Evolutionary conservation across 495 filamentous ascomycete genomes (phyloP).

Genomic region (Pyrenula massariospora): DNA sequence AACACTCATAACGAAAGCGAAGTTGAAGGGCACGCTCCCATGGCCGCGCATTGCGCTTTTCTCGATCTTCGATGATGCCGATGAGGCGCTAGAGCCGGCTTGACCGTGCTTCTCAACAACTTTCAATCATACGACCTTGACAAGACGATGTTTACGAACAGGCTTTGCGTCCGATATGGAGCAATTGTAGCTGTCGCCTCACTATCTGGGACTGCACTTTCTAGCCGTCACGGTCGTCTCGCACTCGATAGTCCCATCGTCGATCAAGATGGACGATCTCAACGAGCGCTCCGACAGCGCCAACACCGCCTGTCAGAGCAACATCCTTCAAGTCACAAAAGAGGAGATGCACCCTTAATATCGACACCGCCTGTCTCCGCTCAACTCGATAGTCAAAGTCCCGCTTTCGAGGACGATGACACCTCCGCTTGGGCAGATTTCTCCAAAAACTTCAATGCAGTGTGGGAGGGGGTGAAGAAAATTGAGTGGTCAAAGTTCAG

Average conservation of each 20-base stretch:
- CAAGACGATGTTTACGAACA: not conserved
- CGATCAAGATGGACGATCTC: not conserved
- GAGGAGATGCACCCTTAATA: not conserved
- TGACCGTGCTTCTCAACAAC: too few relatives aligned
- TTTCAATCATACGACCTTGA: not conserved
- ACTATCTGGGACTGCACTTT: not conserved
- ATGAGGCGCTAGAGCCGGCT: too few relatives aligned
- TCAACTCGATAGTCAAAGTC: not conserved
- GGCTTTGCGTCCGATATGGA: not conserved
- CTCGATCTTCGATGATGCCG: too few relatives aligned
- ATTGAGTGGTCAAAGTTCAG: constrained; percentile 49
- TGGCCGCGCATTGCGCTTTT: too few relatives aligned
- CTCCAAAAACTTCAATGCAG: constrained; percentile 40
- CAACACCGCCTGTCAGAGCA: not conserved
- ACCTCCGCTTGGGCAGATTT: constrained; percentile 49
- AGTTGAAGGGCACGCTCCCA: too few relatives aligned
- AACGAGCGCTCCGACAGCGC: not conserved
- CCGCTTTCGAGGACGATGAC: constrained; percentile 9
- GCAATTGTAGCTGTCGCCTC: not conserved
- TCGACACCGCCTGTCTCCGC: not conserved
- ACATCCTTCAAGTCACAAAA: not conserved
- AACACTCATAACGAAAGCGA: too few relatives aligned
- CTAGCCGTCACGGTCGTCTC: not conserved
- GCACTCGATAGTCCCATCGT: not conserved
- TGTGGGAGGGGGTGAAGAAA: constrained; percentile 38